Conservation (phyloP, 768 basidiomycete species). For the Dioszegia aurantiaca region DNA sequence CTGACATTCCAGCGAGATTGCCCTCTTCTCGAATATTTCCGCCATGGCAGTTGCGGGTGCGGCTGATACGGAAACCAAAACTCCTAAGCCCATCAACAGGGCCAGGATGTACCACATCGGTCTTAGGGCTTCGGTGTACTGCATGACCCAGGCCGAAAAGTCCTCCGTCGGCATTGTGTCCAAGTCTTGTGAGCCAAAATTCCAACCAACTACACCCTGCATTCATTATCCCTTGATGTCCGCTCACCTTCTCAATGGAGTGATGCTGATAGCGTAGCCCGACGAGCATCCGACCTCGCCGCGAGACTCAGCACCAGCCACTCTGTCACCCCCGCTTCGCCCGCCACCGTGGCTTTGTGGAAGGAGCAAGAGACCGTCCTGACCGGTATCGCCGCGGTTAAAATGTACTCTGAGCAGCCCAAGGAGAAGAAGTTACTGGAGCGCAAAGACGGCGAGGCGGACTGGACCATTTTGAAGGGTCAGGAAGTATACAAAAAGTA, state of each 20-base stretch:
- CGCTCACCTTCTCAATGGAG: neutral
- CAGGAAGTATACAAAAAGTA: neutral
- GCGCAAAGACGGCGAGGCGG: neutral
- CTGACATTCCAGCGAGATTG: constrained; percentile 16
- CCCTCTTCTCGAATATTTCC: constrained; percentile 18
- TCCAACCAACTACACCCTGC: too few relatives aligned
- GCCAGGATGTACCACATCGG: constrained; percentile 10
- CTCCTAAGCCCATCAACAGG: constrained; percentile 9
- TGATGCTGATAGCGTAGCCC: neutral
- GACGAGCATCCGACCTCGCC: constrained; percentile 10
- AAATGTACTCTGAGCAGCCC: neutral
- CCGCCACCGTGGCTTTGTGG: neutral
- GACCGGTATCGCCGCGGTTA: neutral
- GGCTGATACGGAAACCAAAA: constrained; percentile 1
- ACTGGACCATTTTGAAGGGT: neutral
- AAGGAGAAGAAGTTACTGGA: neutral
- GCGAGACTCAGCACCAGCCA: neutral
- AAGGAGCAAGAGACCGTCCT: constrained; percentile 10
- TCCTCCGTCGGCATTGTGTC: constrained; percentile 10
- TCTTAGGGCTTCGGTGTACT: constrained; percentile 5
- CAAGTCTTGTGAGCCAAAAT: constrained; percentile 10
- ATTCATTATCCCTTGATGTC: too few relatives aligned
- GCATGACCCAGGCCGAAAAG: constrained; percentile 2
- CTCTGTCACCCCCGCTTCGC: neutral
- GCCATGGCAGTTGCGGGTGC: constrained; percentile 15